These are phyloP conservation scores for Dothideomycetes sp. DNA, from an alignment of 2,329 filamentous ascomycete genomes.

Conservation along the genomic window DNA sequence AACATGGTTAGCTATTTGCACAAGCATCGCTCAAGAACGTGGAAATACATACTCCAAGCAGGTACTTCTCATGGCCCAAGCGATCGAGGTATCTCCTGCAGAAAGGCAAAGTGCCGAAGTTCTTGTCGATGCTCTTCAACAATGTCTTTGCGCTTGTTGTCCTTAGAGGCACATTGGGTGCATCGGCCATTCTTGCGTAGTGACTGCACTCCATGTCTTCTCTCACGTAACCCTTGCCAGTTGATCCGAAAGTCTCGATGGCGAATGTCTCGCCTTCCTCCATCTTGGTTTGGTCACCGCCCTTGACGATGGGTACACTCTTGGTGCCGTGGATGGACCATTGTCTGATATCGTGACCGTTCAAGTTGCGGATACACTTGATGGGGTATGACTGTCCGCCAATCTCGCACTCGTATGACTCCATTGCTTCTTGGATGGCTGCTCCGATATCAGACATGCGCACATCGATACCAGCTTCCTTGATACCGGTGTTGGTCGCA, in stretches of 20 bases:
- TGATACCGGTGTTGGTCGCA: constrained; percentile 56
- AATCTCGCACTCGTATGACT: constrained; percentile 52
- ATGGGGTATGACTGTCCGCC: constrained; percentile 44
- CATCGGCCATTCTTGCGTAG: constrained; percentile 28
- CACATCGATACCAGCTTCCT: constrained; percentile 47
- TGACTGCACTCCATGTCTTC: constrained; percentile 38
- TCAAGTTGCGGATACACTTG: constrained; percentile 47
- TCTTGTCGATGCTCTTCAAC: constrained; percentile 50
- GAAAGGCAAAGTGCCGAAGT: constrained; percentile 55
- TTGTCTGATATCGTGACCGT: constrained; percentile 46
- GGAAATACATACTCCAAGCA: constrained; percentile 43
- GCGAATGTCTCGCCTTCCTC: constrained; percentile 51
- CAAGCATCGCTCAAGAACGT: no score
- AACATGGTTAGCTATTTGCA: constrained; percentile 15
- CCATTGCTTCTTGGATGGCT: constrained; percentile 54
- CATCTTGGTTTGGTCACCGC: constrained; percentile 43
- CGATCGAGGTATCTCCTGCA: constrained; percentile 54
- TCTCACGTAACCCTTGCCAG: constrained; percentile 39
- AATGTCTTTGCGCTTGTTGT: constrained; percentile 48
- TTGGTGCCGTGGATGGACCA: constrained; percentile 51
- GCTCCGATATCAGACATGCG: constrained; percentile 47
- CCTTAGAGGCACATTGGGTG: constrained; percentile 29
- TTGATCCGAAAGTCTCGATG: constrained; percentile 50
- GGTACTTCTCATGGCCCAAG: constrained; percentile 51
- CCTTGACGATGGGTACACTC: constrained; percentile 47